Evolutionary conservation across 805 yeast species (phyloP), one percentile per base, ranked within the genome.

Genomic region (Starmera pachycereana): DNA sequence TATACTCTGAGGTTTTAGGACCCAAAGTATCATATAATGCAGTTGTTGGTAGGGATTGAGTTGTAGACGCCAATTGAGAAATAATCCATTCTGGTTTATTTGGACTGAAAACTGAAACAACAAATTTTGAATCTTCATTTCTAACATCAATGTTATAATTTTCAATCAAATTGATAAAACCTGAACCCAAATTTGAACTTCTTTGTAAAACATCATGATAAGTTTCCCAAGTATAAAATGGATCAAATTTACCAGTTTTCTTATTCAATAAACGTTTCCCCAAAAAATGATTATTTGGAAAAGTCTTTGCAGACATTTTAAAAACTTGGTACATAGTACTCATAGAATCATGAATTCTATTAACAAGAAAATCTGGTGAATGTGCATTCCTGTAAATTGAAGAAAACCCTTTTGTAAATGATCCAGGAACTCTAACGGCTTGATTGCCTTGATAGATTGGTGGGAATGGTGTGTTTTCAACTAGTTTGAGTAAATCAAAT

Each of bases 11-110:
- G 7, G 82, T 64, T 32, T 59, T 65, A 9, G 76, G 69, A 12
- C 74, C 74, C 39, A 68, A 48, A 7, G 72, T 66, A 45, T 68
- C 72, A 47, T 69, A 69, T 30, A 68, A 44, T 4, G 69, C 62
- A 2, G 69, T 70, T 36, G 62, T 56, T 11, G 66, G 55, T 37
- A 56, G 69, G 61, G 62, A 65, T 60, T 68, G 74, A n/a, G 70
- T 63, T 27, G 59, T 56, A 45, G 76, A 68, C 0, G 83, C 81
- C 48, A 75, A 51, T 54, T 77, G 81, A 13, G 77, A 52, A 22
- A 77, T 51, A n/a, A 64, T 61, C 84, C 84, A 78, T 53, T 76
- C 80, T 6, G 65, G 53, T 39, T 78, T 58, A 51, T 75, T 75
- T 19, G 61, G 54, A 32, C 75, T 62, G 49, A 67, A 72, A 12